phyloP scores from a whole-genome alignment of 1,284 basidiomycete genomes.

The Rhodotorula sp. region DNA sequence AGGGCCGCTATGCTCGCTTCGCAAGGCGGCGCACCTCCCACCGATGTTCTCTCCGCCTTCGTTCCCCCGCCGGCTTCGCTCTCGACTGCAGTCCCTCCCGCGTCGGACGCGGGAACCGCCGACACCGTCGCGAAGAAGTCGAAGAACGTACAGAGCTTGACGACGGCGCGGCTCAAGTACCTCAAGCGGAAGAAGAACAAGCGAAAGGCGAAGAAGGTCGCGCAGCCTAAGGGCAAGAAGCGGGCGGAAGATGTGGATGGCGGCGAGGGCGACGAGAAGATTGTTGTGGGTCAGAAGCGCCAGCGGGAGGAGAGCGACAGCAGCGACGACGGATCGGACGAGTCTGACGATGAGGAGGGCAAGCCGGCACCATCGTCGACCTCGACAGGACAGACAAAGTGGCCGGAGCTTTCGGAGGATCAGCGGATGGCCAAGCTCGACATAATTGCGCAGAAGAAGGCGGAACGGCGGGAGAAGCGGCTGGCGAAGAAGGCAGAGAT shows the following conservation, averaged over 20 bases:
- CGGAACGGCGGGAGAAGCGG: conserved; percentile 22
- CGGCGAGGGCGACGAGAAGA: neutral
- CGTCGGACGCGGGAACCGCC: neutral
- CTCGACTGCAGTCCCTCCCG: neutral
- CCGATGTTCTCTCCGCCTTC: neutral
- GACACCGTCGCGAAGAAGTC: conserved; percentile 21
- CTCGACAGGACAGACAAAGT: conserved; percentile 12
- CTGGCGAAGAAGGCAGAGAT: conserved; percentile 44
- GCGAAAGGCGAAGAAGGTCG: conserved; percentile 48
- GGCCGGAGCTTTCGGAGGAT: conserved; percentile 15
- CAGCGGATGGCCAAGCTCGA: conserved; percentile 26
- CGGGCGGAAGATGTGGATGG: neutral
- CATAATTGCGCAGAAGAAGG: conserved; percentile 42
- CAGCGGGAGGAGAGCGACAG: conserved; percentile 23
- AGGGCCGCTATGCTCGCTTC: conserved; percentile 19
- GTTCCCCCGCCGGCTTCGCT: conserved; percentile 6
- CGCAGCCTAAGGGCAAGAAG: conserved; percentile 42
- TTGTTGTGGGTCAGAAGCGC: conserved; percentile 4
- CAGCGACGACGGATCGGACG: conserved; percentile 26
- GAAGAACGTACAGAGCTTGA: conserved; percentile 49
- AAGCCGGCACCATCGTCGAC: neutral
- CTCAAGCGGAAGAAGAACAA: conserved; percentile 66
- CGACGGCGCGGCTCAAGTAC: conserved; percentile 64
- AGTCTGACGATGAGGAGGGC: neutral
- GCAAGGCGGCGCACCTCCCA: neutral